Conservation (phyloP, 1,284 basidiomycete genomes). For the Thecaphora frezii region DNA sequence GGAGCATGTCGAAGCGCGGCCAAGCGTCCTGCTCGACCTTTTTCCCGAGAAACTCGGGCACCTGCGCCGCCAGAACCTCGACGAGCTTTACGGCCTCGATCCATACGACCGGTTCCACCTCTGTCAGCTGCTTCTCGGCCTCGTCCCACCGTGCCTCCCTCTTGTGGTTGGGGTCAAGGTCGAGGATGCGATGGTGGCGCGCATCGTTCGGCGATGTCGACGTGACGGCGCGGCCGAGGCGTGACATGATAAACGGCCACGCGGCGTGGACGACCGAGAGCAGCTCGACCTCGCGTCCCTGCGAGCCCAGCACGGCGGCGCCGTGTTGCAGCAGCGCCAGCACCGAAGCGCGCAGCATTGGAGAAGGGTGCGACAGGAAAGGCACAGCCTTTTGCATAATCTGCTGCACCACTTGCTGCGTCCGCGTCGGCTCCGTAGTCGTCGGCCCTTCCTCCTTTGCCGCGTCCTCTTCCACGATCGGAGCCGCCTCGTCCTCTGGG, state of each 20-base stretch:
- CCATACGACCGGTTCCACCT: conserved; percentile 43
- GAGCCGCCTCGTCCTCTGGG: not conserved
- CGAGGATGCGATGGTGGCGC: no score
- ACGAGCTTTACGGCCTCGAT: conserved; percentile 38
- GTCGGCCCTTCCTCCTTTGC: conserved; percentile 3
- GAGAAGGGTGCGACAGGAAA: conserved; percentile 40
- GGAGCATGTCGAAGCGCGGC: conserved; percentile 39
- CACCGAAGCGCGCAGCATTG: conserved; percentile 23
- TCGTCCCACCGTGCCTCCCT: not conserved
- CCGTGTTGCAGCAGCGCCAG: conserved; percentile 32
- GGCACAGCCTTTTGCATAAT: conserved; percentile 24
- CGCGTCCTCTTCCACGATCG: not conserved
- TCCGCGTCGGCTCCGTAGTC: conserved; percentile 14
- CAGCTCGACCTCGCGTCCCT: conserved; percentile 35
- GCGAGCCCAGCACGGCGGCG: conserved; percentile 25
- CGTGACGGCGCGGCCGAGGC: conserved; percentile 30
- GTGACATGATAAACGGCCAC: conserved; percentile 51
- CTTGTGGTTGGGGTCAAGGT: not conserved
- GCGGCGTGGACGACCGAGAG: conserved; percentile 47
- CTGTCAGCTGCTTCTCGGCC: conserved; percentile 1
- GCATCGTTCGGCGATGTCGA: not conserved
- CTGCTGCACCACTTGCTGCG: conserved; percentile 23
- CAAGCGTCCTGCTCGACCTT: conserved; percentile 44
- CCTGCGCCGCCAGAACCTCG: conserved; percentile 17
- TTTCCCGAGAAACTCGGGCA: conserved; percentile 41